Conservation (phyloP, 441 rosid species). For the Adansonia gregorii region DNA sequence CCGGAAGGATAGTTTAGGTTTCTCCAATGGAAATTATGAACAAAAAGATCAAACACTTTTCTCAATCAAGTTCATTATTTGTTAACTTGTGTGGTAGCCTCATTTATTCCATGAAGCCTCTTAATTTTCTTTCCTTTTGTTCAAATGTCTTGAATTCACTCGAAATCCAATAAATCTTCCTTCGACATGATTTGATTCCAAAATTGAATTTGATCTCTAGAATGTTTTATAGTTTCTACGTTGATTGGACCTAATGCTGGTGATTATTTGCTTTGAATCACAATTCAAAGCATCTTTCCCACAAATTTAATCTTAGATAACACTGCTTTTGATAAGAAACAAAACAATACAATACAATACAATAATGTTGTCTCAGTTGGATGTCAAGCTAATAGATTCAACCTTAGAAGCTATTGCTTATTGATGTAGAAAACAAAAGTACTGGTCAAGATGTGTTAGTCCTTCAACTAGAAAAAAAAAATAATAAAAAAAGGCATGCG, state of each 20-base stretch:
- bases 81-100: background rate
- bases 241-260: background rate
- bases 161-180: background rate
- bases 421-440: background rate
- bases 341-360: background rate
- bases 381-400: slow-evolving; percentile 7
- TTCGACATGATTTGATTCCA: background rate
- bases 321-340: background rate
- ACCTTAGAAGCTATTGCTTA: background rate
- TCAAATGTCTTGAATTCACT: slow-evolving; percentile 1
- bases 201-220: slow-evolving; percentile 6
- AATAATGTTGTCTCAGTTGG: background rate
- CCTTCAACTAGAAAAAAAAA: background rate
- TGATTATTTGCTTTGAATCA: background rate
- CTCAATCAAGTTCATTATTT: background rate
- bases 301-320: background rate
- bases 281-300: background rate
- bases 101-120: background rate
- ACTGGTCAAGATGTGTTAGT: background rate
- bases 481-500: background rate
- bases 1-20: background rate
- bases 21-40: background rate
- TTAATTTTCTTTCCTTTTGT: background rate
- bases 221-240: background rate
- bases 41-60: background rate